Base-by-base conservation (phyloP, 305 asterid species). In the Fraxinus latifolia region DNA sequence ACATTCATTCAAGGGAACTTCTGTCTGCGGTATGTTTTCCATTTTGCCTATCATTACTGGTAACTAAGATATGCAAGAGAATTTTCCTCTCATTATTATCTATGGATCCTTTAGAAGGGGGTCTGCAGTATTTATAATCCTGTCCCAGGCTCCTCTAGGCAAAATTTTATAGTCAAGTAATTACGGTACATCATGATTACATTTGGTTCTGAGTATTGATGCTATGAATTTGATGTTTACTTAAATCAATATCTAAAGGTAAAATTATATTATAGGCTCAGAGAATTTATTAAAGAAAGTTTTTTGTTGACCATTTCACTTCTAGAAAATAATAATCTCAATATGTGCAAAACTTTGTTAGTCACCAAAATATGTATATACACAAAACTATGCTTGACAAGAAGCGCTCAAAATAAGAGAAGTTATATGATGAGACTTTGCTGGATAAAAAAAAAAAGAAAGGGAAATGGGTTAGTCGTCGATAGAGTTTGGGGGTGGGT, bases 11-110 rank as follows among this genome's bases (percentile, higher is more conserved):
- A 27, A 87, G 97, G 21, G 93, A 94, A 84, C 97, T 94, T 85
- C 91, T 95, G 65, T 92, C 99, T 72, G 91, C 93, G 88, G 98
- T 94, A 94, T 76, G 92, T 80, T 84, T 23, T 58, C 33, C 72
- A 12, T 37, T 33, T 47, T 27, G 55, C 27, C 1, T 2, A 58
- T 58, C 50, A 1, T 29, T 31, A 58, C 14, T 8, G 25, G 53
- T 39, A 23, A 25, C 83, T 36, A 19, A n/a, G 68, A 55, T 14
- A 50, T 31, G 73, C 74, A 67, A 25, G 37, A 58, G 29, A 58
- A 58, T 58, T 58, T 58, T 19, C 68, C 27, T 19, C 25, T 58
- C 29, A 58, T 19, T 58, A 58, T 19, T 58, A 19, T 55, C 27
- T 19, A 58, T 7, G 68, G 29, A 19, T 19, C 29, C 68, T 19